A percentile compares a stretch with the other conserved stretches of the same genome.
These are phyloP conservation scores for Aquilaria yunnanensis DNA, from an alignment of 345 rosid genomes.

Conservation along the genomic window DNA sequence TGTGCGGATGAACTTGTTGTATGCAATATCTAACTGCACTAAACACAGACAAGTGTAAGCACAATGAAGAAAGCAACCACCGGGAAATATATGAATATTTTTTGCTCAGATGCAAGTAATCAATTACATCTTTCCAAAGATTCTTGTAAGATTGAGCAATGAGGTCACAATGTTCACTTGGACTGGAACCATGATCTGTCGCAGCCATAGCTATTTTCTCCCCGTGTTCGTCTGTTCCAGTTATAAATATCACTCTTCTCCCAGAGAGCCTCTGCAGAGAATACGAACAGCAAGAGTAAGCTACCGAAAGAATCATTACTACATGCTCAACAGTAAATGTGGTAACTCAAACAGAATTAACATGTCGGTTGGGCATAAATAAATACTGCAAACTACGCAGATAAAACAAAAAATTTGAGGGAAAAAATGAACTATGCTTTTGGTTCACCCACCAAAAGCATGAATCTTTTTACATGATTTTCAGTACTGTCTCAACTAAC, in stretches of 20 bases:
- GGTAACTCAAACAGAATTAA: not conserved
- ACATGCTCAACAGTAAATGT: not conserved
- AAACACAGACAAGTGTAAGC: constrained; percentile 4
- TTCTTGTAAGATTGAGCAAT: constrained; percentile 67
- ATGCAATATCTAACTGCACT: constrained; percentile 65
- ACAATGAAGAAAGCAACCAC: not conserved
- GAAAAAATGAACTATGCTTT: no score
- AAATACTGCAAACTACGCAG: not conserved
- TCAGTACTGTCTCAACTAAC: no score
- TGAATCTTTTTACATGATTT: no score
- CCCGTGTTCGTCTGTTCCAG: constrained; percentile 96
- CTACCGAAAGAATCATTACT: not conserved
- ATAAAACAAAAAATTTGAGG: no score
- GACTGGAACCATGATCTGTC: constrained; percentile 52
- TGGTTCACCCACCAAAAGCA: no score
- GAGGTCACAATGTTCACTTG: constrained; percentile 78
- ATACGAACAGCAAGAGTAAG: constrained; percentile 9
- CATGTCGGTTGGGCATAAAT: not conserved
- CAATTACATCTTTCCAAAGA: constrained; percentile 71
- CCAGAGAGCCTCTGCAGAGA: constrained; percentile 76
- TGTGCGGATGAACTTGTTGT: constrained; percentile 89
- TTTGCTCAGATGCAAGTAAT: not conserved
- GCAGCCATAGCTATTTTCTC: constrained; percentile 93
- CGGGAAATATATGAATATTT: not conserved
- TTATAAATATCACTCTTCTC: constrained; percentile 71